Evolutionary conservation across 2,329 filamentous ascomycete genomes (phyloP).

Genomic region (Xylaria sp.): DNA sequence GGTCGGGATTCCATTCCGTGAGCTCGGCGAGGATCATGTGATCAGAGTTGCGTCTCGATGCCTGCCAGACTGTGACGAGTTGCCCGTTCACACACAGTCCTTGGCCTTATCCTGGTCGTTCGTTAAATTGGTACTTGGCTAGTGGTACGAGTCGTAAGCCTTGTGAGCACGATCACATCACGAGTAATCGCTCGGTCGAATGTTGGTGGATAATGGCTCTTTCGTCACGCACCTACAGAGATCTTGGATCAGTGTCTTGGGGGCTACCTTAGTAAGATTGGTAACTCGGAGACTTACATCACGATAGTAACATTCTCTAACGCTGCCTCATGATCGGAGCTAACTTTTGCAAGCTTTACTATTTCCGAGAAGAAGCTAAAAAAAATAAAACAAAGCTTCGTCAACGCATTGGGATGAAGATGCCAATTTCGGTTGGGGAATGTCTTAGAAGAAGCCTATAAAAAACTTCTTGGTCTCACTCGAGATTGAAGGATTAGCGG

Average conservation of each 20-base stretch:
- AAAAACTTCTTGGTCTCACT: neutral
- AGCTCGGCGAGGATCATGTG: constrained; percentile 32
- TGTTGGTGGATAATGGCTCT: constrained; percentile 23
- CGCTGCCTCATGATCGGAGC: neutral
- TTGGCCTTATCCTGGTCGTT: constrained; percentile 1
- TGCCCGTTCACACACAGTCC: constrained; percentile 24
- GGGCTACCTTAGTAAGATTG: constrained; percentile 7
- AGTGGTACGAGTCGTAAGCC: constrained; percentile 16
- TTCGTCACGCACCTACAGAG: constrained; percentile 18
- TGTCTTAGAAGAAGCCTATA: neutral
- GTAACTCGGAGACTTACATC: neutral
- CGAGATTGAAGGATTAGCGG: constrained; percentile 11
- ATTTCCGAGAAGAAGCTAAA: too few relatives aligned
- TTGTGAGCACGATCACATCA: constrained; percentile 27
- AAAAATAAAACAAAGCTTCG: too few relatives aligned
- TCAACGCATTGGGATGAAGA: too few relatives aligned
- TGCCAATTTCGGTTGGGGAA: neutral
- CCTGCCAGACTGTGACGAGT: constrained; percentile 23
- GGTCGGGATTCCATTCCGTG: constrained; percentile 31
- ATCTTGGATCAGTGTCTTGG: constrained; percentile 7
- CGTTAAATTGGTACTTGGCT: constrained; percentile 28
- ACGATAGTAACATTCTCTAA: constrained; percentile 2
- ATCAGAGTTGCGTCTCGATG: constrained; percentile 23
- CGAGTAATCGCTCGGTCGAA: constrained; percentile 4
- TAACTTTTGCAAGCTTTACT: too few relatives aligned